Evolutionary conservation across 2,329 filamentous ascomycete genomes (phyloP), one percentile per base, ranked within the genome.

Genomic region (Colletotrichum costaricense): DNA sequence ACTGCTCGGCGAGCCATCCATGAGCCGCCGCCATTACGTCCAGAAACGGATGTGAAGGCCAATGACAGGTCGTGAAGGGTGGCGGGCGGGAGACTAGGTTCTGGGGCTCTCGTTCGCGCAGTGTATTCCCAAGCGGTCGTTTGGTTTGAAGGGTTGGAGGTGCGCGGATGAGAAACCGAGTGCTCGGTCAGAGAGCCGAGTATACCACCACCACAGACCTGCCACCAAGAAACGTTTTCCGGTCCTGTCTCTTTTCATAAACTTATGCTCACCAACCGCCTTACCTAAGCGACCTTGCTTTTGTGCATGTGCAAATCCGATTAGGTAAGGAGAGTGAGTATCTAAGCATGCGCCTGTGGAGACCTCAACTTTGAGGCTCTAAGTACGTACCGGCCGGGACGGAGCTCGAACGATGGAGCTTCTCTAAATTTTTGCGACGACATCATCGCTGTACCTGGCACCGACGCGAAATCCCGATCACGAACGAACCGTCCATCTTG

Each of bases 401-500:
- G 35, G 33, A 9, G 55, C 55, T 54, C 26, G 49, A 69, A 19
- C 26, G 26, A 49, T 69, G 66, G 69, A 69, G 69, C 69, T 64
- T 68, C 63, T 69, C 70, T 73, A 56, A 73, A 73, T 70, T 73
- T 73, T 73, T 73, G 70, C 70, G 66, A 74, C 71, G 71, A 74
- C 71, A 74, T 74, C 71, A 74, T 74, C 68, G 68, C 67, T 54
- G 58, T 59, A 30, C 46, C 60, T 62, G 56, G 57, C 63, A 55
- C 24, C 22, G 49, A 11, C 28, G 26, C 11, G 22, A 19, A 69
- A 54, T 30, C 42, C 35, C 33, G 60, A 69, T 54, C 66, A 64
- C 66, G 52, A 30, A 55, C 62, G 57, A 71, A 35, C 22, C 24
- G 33, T 11, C 26, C 54, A 24, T 57, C 57, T 42, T 67, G 28